These are phyloP conservation scores for Passalora sequoiae DNA, from an alignment of 2,329 filamentous ascomycete genomes.

Conservation along the genomic window DNA sequence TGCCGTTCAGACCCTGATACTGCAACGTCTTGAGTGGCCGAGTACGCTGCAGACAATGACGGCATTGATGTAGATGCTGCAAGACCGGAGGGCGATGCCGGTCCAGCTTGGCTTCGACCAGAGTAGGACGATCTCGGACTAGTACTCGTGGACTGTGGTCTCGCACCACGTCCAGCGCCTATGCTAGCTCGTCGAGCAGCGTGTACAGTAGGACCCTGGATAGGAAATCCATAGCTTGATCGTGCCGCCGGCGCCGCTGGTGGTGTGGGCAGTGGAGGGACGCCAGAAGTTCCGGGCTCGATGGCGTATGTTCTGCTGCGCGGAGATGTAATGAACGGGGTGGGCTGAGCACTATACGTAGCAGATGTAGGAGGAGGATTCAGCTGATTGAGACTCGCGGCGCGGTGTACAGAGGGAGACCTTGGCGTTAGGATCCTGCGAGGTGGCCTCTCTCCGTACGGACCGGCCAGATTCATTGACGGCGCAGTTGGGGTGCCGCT, in stretches of 20 bases:
- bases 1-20: constrained; percentile 21
- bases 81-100: constrained; percentile 30
- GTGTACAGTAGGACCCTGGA: constrained; percentile 34
- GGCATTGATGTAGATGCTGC: constrained; percentile 22
- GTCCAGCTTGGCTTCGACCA: constrained; percentile 40
- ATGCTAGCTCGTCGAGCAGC: constrained; percentile 37
- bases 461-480: constrained; percentile 11
- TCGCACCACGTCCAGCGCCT: constrained; percentile 20
- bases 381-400: constrained; percentile 46
- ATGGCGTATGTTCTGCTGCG: constrained; percentile 40
- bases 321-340: constrained; percentile 43
- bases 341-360: constrained; percentile 46
- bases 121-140: constrained; percentile 48
- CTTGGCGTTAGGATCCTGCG: constrained; percentile 54
- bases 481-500: constrained; percentile 24
- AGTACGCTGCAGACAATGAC: constrained; percentile 19
- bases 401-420: constrained; percentile 50
- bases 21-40: constrained; percentile 8
- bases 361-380: constrained; percentile 39
- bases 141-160: constrained; percentile 32
- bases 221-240: constrained; percentile 33
- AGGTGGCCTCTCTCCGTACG: constrained; percentile 12
- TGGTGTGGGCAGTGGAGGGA: constrained; percentile 45
- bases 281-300: constrained; percentile 42
- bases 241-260: constrained; percentile 36